phyloP scores from a whole-genome alignment of 345 rosid genomes.

The Citrus hindsii region DNA sequence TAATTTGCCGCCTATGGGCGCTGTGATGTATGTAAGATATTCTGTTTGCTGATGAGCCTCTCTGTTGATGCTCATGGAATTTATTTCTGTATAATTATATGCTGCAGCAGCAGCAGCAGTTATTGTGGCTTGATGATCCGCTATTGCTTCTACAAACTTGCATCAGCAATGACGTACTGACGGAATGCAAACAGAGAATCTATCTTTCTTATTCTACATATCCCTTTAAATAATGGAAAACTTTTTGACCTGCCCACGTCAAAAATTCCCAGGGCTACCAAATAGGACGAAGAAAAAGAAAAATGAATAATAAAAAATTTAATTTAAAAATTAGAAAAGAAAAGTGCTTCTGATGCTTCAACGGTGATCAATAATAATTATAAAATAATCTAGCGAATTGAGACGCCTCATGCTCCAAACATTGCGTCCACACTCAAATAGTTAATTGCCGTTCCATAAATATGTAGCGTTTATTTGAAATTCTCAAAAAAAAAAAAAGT shows the following conservation, averaged over 20 bases:
- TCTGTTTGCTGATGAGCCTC: constrained; percentile 1
- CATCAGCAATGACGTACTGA: neutral
- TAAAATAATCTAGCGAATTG: too few relatives aligned
- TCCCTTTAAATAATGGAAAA: neutral
- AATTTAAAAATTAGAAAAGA: too few relatives aligned
- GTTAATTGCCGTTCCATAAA: too few relatives aligned
- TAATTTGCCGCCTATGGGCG: neutral
- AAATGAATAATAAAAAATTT: too few relatives aligned
- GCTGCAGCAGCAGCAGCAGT: neutral
- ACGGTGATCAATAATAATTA: too few relatives aligned
- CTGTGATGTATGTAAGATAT: constrained; percentile 7
- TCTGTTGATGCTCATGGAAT: neutral
- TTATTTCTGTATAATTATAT: neutral
- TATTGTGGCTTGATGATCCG: too few relatives aligned
- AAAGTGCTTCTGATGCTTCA: too few relatives aligned
- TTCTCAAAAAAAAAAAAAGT: too few relatives aligned
- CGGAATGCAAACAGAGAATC: neutral
- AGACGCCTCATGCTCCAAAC: too few relatives aligned
- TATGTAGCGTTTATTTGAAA: too few relatives aligned
- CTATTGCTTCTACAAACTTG: neutral
- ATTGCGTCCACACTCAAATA: too few relatives aligned
- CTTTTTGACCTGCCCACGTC: neutral
- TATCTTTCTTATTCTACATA: neutral
- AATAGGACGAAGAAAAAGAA: neutral
- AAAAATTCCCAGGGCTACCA: neutral